Conservation (phyloP, 2,329 filamentous ascomycete genomes). For the Alternaria ventricosa region DNA sequence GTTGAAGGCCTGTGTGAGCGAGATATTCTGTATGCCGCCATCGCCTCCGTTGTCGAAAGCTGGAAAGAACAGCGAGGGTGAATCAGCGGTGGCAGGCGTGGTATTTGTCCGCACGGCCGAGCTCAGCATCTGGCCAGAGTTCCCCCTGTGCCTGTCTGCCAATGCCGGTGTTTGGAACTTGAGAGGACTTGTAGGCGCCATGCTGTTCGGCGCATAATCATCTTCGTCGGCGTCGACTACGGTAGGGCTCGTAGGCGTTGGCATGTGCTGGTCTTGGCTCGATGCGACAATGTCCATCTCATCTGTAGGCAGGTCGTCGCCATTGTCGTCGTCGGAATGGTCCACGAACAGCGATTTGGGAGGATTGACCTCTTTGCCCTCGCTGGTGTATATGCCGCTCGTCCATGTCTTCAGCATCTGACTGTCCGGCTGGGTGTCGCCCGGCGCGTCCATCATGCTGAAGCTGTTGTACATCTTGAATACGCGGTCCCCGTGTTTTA, state of each 20-base stretch:
- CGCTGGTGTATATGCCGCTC: slow-evolving; percentile 32
- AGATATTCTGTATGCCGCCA: slow-evolving; percentile 43
- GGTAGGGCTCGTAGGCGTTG: slow-evolving; percentile 39
- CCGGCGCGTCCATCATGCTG: slow-evolving; percentile 46
- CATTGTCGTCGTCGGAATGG: slow-evolving; percentile 20
- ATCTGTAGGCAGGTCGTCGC: slow-evolving; percentile 26
- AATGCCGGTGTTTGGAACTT: slow-evolving; percentile 53
- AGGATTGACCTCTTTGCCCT: slow-evolving; percentile 8
- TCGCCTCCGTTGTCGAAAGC: slow-evolving; percentile 31
- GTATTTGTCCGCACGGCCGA: slow-evolving; percentile 47
- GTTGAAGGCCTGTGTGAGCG: slow-evolving; percentile 55
- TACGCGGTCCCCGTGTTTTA: slow-evolving; percentile 23
- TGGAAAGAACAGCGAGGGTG: slow-evolving; percentile 45
- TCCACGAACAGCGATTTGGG: slow-evolving; percentile 31
- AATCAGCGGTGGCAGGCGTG: slow-evolving; percentile 49
- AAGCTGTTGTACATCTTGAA: slow-evolving; percentile 48
- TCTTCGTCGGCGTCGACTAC: slow-evolving; percentile 35
- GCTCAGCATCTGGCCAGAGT: slow-evolving; percentile 50
- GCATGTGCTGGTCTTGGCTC: slow-evolving; percentile 35
- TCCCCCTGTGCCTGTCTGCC: slow-evolving; percentile 49
- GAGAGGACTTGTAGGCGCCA: slow-evolving; percentile 39
- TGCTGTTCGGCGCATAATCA: slow-evolving; percentile 20
- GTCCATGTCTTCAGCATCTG: slow-evolving; percentile 54
- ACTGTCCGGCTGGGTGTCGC: slow-evolving; percentile 57
- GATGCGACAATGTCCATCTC: slow-evolving; percentile 27